phyloP scores from a whole-genome alignment of 768 basidiomycete species.

The Rhodotorula graminis region DNA sequence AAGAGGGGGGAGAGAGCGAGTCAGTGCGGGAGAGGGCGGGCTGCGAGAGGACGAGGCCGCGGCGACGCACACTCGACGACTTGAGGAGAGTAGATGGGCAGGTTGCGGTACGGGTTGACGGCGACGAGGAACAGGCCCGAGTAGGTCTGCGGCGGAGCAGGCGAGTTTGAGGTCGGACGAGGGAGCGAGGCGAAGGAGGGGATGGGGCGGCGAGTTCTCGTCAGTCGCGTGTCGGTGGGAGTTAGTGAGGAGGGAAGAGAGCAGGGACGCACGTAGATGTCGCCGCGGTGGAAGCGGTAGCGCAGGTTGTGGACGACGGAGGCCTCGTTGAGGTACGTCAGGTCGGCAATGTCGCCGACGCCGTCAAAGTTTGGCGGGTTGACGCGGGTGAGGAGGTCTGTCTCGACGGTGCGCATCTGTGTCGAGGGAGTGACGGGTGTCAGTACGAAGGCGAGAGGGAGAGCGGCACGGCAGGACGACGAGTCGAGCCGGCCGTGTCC shows the following conservation, averaged over 20 bases:
- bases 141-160: conserved; percentile 61
- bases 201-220: too few species aligned
- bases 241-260: too few species aligned
- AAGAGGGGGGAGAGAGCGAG: neutral
- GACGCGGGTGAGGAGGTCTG: conserved; percentile 35
- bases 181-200: too few species aligned
- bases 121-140: conserved; percentile 96
- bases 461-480: neutral
- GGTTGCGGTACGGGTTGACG: conserved; percentile 89
- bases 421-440: neutral
- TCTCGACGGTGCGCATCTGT: conserved; percentile 20
- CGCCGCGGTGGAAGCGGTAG: conserved; percentile 79
- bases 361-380: conserved; percentile 66
- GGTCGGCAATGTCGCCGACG: conserved; percentile 94
- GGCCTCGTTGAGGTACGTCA: conserved; percentile 96
- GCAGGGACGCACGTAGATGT: conserved; percentile 71
- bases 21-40: neutral
- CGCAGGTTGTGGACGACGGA: conserved; percentile 97
- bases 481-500: neutral
- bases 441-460: neutral
- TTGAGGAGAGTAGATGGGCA: conserved; percentile 84
- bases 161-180: neutral
- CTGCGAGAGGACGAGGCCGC: neutral
- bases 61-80: conserved; percentile 63
- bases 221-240: too few species aligned